These are phyloP conservation scores for Stagonosporopsis vannaccii DNA, from an alignment of 2,329 filamentous ascomycete species.

Conservation along the genomic window DNA sequence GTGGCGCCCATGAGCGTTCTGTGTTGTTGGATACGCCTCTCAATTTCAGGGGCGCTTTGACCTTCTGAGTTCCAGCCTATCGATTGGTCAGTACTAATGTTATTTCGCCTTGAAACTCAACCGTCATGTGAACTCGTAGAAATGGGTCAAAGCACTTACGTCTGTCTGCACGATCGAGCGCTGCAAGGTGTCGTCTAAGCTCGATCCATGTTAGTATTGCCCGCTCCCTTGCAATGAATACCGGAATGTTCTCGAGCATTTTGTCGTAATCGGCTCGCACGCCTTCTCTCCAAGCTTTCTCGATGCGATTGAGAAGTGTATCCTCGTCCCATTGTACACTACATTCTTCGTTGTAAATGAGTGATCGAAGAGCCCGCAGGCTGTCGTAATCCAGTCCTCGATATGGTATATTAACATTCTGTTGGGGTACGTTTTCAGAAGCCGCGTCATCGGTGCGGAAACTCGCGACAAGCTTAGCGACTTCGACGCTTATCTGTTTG, in stretches of 20 bases:
- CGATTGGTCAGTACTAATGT: conserved; percentile 14
- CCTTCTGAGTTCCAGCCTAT: conserved; percentile 44
- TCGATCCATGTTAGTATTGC: conserved; percentile 48
- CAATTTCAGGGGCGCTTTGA: conserved; percentile 37
- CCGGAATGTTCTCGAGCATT: conserved; percentile 36
- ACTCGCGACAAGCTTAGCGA: conserved; percentile 38
- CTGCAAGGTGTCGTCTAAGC: conserved; percentile 43
- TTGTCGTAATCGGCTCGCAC: conserved; percentile 38
- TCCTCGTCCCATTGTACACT: conserved; percentile 38
- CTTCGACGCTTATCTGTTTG: conserved; percentile 37
- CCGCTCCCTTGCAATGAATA: conserved; percentile 44
- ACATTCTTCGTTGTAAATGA: conserved; percentile 40
- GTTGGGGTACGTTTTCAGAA: conserved; percentile 30
- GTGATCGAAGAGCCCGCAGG: conserved; percentile 39
- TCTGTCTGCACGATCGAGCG: conserved; percentile 42
- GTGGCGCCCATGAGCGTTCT: conserved; percentile 43
- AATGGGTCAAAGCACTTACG: conserved; percentile 31
- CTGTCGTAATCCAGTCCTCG: conserved; percentile 42
- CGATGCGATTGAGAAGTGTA: conserved; percentile 38
- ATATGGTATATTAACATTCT: conserved; percentile 31
- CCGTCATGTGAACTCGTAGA: not conserved
- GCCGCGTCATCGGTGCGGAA: conserved; percentile 34
- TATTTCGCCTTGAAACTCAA: conserved; percentile 2
- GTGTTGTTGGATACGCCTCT: conserved; percentile 44
- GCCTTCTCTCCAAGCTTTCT: conserved; percentile 41